phyloP scores from a whole-genome alignment of 441 rosid genomes.

The Croton setiger region DNA sequence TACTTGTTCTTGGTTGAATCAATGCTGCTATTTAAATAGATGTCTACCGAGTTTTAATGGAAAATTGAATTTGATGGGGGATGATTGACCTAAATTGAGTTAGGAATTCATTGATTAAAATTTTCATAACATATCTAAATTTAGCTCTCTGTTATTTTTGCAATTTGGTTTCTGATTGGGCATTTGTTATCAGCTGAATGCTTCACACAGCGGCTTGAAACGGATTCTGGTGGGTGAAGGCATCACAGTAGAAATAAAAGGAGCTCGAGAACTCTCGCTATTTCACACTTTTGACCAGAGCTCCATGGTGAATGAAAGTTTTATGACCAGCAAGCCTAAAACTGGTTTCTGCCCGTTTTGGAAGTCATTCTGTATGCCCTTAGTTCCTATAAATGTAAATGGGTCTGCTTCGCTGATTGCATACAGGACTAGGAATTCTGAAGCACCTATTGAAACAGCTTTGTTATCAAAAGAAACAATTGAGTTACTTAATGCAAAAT shows the following conservation, averaged over 20 bases:
- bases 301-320: slow-evolving; percentile 26
- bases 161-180: too few relatives aligned
- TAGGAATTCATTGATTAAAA: too few relatives aligned
- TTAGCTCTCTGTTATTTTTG: too few relatives aligned
- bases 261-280: slow-evolving; percentile 55
- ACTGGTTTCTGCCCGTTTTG: slow-evolving; percentile 28
- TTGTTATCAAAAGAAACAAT: slow-evolving; percentile 37
- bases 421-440: slow-evolving; percentile 38
- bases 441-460: slow-evolving; percentile 39
- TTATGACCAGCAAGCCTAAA: slow-evolving; percentile 16
- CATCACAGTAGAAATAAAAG: slow-evolving; percentile 48
- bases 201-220: slow-evolving; percentile 41
- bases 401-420: slow-evolving; percentile 66
- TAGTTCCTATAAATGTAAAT: slow-evolving; percentile 47
- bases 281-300: slow-evolving; percentile 36
- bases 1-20: too few relatives aligned
- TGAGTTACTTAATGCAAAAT: slow-evolving; percentile 57
- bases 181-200: slow-evolving; percentile 43
- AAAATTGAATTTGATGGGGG: too few relatives aligned
- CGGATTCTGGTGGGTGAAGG: slow-evolving; percentile 68
- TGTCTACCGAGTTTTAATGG: too few relatives aligned
- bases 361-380: slow-evolving; percentile 39
- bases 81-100: too few relatives aligned
- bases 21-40: too few relatives aligned
- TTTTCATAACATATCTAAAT: too few relatives aligned